Conservation (phyloP, 768 basidiomycete species). For the Boletellus emodensis region DNA sequence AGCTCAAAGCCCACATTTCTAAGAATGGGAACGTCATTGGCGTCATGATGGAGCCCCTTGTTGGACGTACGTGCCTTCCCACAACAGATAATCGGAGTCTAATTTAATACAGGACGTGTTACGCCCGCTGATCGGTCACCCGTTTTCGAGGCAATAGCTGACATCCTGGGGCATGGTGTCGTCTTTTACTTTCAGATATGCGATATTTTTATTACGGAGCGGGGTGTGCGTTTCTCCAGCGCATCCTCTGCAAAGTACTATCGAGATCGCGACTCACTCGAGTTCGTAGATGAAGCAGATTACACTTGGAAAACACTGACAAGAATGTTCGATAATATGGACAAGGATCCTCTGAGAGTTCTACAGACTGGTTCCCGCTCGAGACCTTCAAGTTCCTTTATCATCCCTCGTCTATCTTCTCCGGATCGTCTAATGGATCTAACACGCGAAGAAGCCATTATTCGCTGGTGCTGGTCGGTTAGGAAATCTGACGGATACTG, state of each 20-base stretch:
- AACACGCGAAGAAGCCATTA: constrained; percentile 16
- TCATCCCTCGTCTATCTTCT: constrained; percentile 28
- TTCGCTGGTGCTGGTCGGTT: constrained; percentile 23
- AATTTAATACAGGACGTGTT: constrained; percentile 17
- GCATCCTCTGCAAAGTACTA: constrained; percentile 17
- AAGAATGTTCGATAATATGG: constrained; percentile 19
- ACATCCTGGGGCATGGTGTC: constrained; percentile 31
- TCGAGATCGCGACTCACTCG: constrained; percentile 26
- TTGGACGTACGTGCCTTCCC: constrained; percentile 23
- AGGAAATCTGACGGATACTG: constrained; percentile 10
- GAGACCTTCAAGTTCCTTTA: constrained; percentile 2
- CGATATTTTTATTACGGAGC: constrained; percentile 29
- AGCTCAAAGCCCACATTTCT: constrained; percentile 28
- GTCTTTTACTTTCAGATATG: constrained; percentile 12
- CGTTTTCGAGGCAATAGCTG: constrained; percentile 29
- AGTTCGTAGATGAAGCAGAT: constrained; percentile 3
- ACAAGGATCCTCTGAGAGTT: neutral
- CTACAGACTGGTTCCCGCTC: constrained; percentile 1
- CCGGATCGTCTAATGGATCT: constrained; percentile 16
- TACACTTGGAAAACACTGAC: constrained; percentile 15
- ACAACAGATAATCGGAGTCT: neutral
- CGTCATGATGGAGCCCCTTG: constrained; percentile 27
- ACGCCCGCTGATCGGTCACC: constrained; percentile 24
- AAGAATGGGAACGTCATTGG: constrained; percentile 29
- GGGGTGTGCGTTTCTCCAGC: constrained; percentile 27